Evolutionary conservation across 139 green algal genomes (phyloP).

Genomic region (Choricystis sp.): DNA sequence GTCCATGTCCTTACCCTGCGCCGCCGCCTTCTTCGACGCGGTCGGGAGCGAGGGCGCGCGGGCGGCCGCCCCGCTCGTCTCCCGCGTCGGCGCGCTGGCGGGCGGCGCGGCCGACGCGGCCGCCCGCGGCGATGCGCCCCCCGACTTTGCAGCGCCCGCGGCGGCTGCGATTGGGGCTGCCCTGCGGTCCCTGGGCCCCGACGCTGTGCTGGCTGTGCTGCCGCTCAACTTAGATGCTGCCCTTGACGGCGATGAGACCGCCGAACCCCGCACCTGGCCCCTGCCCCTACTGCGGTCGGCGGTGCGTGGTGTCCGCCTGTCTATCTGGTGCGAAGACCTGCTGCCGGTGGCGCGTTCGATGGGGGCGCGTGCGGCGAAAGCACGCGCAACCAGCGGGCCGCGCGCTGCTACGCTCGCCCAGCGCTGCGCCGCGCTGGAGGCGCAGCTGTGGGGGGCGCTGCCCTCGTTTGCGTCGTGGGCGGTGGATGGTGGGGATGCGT

Average conservation of each 20-base stretch:
- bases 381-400: background rate
- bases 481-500: conserved; percentile 26
- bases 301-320: conserved; percentile 26
- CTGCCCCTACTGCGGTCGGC: conserved; percentile 68
- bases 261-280: conserved; percentile 68
- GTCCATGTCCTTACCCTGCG: conserved; percentile 43
- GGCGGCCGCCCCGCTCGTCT: conserved; percentile 18
- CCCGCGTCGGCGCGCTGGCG: conserved; percentile 33
- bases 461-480: conserved; percentile 64
- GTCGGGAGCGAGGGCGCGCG: conserved; percentile 20
- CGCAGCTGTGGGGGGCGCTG: conserved; percentile 70
- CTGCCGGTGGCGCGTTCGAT: conserved; percentile 51
- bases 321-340: conserved; percentile 45
- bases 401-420: conserved; percentile 24
- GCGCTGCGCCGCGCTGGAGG: conserved; percentile 23
- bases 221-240: conserved; percentile 44
- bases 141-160: conserved; percentile 14
- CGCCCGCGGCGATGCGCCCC: conserved; percentile 12
- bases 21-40: conserved; percentile 22
- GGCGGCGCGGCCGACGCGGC: conserved; percentile 33
- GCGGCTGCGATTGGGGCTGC: conserved; percentile 49
- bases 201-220: conserved; percentile 43
- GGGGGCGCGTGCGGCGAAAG: conserved; percentile 11
- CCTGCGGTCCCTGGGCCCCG: conserved; percentile 48
- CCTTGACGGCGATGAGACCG: conserved; percentile 13